Conservation (phyloP, 306 rosid genomes). For the Ochetophila trinervis region DNA sequence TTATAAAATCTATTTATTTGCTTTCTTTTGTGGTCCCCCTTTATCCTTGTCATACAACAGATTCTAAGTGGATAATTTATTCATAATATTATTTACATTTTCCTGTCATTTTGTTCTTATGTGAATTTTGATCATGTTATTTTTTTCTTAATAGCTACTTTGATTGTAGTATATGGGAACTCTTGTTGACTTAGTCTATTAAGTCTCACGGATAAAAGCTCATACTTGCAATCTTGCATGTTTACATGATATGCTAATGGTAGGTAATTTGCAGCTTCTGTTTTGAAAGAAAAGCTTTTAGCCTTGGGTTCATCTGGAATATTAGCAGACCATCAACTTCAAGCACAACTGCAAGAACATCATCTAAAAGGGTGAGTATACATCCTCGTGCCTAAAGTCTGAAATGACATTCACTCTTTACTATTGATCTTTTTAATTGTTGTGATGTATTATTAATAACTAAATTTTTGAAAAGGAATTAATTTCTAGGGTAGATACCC, state of each 20-base stretch:
- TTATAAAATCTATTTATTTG: background rate
- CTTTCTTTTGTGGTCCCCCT: background rate
- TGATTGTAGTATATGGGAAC: background rate
- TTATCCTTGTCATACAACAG: background rate
- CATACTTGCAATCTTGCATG: constrained; percentile 13
- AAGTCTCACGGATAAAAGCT: constrained; percentile 14
- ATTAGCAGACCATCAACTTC: constrained; percentile 98
- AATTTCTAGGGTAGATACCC: too few relatives aligned
- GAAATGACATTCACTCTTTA: background rate
- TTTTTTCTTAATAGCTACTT: background rate
- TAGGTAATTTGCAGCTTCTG: constrained; percentile 71
- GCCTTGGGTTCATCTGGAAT: constrained; percentile 96
- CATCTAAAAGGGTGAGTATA: constrained; percentile 74
- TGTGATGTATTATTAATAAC: background rate
- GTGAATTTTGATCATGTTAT: background rate
- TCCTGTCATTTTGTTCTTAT: background rate
- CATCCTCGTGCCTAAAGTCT: background rate
- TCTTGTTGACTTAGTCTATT: background rate
- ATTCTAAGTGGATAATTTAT: background rate
- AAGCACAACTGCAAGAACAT: constrained; percentile 96
- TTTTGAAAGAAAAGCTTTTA: constrained; percentile 82
- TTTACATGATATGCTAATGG: constrained; percentile 35
- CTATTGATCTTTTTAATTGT: background rate
- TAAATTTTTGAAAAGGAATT: too few relatives aligned
- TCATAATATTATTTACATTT: background rate